phyloP scores from a whole-genome alignment of 345 rosid species.

The Clausena lansium region DNA sequence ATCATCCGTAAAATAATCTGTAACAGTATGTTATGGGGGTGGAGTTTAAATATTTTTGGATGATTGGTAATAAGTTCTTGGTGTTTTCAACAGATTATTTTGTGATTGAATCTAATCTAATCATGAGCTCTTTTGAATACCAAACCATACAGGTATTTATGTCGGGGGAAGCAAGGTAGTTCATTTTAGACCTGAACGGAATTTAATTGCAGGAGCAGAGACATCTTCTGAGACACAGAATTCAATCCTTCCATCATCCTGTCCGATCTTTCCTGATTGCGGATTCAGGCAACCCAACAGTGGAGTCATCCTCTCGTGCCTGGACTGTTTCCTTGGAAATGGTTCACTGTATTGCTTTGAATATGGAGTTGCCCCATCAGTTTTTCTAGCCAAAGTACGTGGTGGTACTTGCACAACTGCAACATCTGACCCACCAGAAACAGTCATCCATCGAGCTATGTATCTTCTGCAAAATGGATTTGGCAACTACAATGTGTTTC shows the following conservation, averaged over 20 bases:
- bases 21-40: not conserved
- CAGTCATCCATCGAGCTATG: slow-evolving; percentile 86
- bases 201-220: slow-evolving; percentile 33
- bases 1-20: not conserved
- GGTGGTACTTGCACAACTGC: slow-evolving; percentile 97
- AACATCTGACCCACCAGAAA: slow-evolving; percentile 52
- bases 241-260: slow-evolving; percentile 45
- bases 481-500: slow-evolving; percentile 79
- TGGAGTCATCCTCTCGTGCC: slow-evolving; percentile 84
- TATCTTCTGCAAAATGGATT: slow-evolving; percentile 97
- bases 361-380: slow-evolving; percentile 63
- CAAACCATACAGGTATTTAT: slow-evolving; percentile 59
- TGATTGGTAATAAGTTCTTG: not conserved
- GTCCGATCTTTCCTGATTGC: slow-evolving; percentile 78
- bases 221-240: slow-evolving; percentile 41
- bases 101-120: slow-evolving; percentile 10
- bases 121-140: slow-evolving; percentile 1
- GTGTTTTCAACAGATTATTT: not conserved
- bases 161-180: slow-evolving; percentile 99
- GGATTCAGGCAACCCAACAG: slow-evolving; percentile 80
- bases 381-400: slow-evolving; percentile 72
- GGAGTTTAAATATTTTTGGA: not conserved
- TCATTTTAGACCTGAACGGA: slow-evolving; percentile 78
- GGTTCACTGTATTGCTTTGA: slow-evolving; percentile 81
- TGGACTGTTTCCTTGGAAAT: slow-evolving; percentile 80